Base-by-base conservation (phyloP, 345 rosid species). In the Eucalyptus erythrocorys region DNA sequence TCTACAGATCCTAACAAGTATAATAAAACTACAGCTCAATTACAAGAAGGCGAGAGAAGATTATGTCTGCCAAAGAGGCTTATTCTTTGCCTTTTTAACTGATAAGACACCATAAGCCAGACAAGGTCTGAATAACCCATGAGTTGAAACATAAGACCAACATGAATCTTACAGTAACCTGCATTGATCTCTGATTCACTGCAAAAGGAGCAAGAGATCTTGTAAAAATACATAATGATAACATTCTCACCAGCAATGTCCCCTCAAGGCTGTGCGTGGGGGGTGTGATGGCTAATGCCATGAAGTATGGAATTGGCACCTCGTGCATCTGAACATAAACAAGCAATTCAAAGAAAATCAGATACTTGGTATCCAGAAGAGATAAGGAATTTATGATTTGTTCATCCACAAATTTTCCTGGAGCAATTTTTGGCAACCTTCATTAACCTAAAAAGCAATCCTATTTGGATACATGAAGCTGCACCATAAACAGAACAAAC, bases 221-320 rank as follows among this genome's bases (percentile, higher is more conserved):
- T 0, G 27, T 30, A 40, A 51, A 43, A 49, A 16, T 37, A 81
- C 22, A 84, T 55, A 45, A 50, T 27, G 87, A 87, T 85, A 26
- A 64, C 53, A 85, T 76, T 76, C 92, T 12, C 89, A 94, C 95
- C 93, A 94, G 89, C 89, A 93, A 87, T 12, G 95, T 90, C 48
- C 95, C 96, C 88, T 94, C 96, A 50, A 94, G 90, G 92, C 94
- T 89, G 51, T 90, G 94, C 55, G 89, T 91, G 91, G 91, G 86
- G 8, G 94, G 95, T 55, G 96, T 93, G 87, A 91, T 89, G 16
- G 87, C 88, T 64, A 94, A 88, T 48, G 94, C 91, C 32, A 89
- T 22, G 86, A 91, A 93, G 88, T 64, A 91, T 49, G 92, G 92
- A 61, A 91, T 57, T 88, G 93, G 81, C 71, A 93, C 92, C 89